These are phyloP conservation scores for Ministeria vibrans DNA, from an alignment of 78 protist species.

Conservation along the genomic window DNA sequence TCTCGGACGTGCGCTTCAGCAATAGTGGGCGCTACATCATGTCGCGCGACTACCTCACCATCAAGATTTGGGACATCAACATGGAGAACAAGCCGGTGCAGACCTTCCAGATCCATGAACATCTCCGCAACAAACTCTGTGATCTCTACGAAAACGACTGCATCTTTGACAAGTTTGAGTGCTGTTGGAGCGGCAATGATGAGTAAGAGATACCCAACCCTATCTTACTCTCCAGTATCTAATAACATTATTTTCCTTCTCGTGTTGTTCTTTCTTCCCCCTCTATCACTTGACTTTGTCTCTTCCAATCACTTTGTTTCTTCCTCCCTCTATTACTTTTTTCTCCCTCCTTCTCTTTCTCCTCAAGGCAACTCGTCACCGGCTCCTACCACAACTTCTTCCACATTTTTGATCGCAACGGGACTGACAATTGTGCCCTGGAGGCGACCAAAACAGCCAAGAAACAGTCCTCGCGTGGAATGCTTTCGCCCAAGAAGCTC, in stretches of 20 bases:
- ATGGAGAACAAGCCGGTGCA: conserved; percentile 65
- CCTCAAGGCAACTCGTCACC: conserved; percentile 31
- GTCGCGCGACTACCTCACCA: conserved; percentile 87
- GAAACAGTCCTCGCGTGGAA: neutral
- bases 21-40: conserved; percentile 81
- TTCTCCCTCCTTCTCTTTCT: neutral
- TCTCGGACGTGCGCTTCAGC: conserved; percentile 80
- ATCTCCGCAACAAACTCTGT: conserved; percentile 60
- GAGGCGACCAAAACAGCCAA: conserved; percentile 17
- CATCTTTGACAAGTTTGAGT: conserved; percentile 92
- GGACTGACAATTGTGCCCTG: conserved; percentile 5
- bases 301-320: neutral
- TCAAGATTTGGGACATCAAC: conserved; percentile 85
- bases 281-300: neutral
- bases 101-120: conserved; percentile 78
- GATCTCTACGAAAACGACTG: conserved; percentile 91
- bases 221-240: neutral
- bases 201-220: neutral
- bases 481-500: neutral
- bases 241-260: neutral
- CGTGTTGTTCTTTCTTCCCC: neutral
- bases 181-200: conserved; percentile 60
- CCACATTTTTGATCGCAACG: conserved; percentile 67
- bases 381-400: conserved; percentile 87
- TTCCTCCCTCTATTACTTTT: neutral